Evolutionary conservation across 2,329 filamentous ascomycete genomes (phyloP), one percentile per base, ranked within the genome.

Genomic region (Remersonia thermophila): DNA sequence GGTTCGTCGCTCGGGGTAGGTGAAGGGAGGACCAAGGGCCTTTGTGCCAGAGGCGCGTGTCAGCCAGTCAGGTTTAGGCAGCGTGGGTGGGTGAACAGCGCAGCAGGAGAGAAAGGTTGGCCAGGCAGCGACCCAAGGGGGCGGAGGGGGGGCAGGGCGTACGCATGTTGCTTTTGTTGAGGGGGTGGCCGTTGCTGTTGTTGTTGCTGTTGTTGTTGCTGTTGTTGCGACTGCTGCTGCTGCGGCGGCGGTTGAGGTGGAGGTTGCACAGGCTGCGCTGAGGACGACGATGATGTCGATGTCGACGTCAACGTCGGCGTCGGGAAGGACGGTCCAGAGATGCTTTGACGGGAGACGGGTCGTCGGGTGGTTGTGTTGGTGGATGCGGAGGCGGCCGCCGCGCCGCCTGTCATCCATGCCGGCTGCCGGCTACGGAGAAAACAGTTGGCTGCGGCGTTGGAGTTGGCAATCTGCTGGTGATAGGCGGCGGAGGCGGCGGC

Each of bases 1-100:
- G 63, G 60, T 42, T 77, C 73, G 44, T 80, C 71, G 51, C 73
- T 80, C 9, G 71, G 67, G 10, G 74, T 67, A 23, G 77, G 75
- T 11, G 78, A 79, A 6, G 74, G 72, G 33, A 80, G 63, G 14
- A 70, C 59, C 16, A 26, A 35, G n/a, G 38, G 46, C 7, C 34
- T 32, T 15, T 31, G 30, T 27, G 32, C 15, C 12, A 7, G 27
- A 8, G 14, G 7, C 10, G 18, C 10, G 16, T 20, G 16, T 8
- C n/a, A 17, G 35, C 40, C 15, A 42, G 36, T 31, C 10, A 23
- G 18, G 14, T 16, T 25, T 5, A 6, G 14, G n/a, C 20, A 31
- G 25, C 25, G n/a, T n/a, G n/a, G n/a, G n/a, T n/a, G 15, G 20
- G n/a, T 27, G 16, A 23, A 12, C 14, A 28, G 23, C 4, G 11